Evolutionary conservation across 148 eudicot genomes (phyloP).

Genomic region (Tetragonia tetragonoides): DNA sequence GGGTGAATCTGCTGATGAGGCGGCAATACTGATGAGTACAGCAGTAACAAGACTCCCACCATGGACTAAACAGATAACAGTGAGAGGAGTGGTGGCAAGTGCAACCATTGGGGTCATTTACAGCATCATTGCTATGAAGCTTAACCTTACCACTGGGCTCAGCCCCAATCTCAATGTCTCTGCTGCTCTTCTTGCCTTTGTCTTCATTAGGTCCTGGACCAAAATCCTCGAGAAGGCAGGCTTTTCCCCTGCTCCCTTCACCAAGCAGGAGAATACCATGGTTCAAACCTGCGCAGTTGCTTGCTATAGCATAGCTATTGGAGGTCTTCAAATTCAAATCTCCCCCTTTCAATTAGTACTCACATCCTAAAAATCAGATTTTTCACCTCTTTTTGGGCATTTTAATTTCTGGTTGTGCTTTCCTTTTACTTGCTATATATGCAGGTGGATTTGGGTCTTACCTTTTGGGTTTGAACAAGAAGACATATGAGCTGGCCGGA

Average conservation of each 20-base stretch:
- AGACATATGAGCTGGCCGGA: conserved; percentile 73
- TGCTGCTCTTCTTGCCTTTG: conserved; percentile 74
- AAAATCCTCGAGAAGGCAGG: conserved; percentile 54
- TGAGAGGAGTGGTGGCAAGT: conserved; percentile 62
- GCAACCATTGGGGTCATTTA: conserved; percentile 57
- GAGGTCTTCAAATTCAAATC: conserved; percentile 41
- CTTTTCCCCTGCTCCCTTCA: conserved; percentile 52
- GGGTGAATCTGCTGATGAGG: too few relatives aligned
- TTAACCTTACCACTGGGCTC: conserved; percentile 71
- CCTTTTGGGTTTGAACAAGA: conserved; percentile 71
- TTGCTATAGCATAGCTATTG: conserved; percentile 75
- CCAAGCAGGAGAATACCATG: conserved; percentile 76
- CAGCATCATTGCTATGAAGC: conserved; percentile 74
- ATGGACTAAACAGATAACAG: conserved; percentile 65
- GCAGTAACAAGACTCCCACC: conserved; percentile 29
- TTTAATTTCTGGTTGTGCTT: too few relatives aligned
- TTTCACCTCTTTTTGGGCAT: too few relatives aligned
- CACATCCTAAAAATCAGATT: too few relatives aligned
- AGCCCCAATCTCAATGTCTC: conserved; percentile 79
- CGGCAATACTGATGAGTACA: too few relatives aligned
- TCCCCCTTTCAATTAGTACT: neutral
- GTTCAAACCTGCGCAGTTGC: conserved; percentile 91
- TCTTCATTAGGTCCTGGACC: conserved; percentile 57
- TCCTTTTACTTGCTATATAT: neutral
- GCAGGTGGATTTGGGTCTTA: conserved; percentile 88